A percentile compares a stretch with the other conserved stretches of the same genome.
These are phyloP conservation scores for Phytophthora hibernalis DNA, from an alignment of 352 stramenopile genomes.

Conservation along the genomic window DNA sequence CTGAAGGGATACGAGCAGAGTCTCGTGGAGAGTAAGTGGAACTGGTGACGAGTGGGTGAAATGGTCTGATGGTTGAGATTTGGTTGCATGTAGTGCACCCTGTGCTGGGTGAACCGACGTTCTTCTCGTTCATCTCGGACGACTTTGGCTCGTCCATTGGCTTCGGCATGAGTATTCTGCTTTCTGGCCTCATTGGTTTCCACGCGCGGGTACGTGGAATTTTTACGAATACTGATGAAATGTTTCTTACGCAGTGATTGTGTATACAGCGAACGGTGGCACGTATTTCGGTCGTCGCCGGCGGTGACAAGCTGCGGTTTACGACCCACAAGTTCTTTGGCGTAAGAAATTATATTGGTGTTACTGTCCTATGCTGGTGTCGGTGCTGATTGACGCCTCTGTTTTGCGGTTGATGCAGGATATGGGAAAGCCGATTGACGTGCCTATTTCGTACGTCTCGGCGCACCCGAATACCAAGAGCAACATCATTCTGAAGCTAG, in stretches of 20 bases:
- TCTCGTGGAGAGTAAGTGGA: slow-evolving; percentile 73
- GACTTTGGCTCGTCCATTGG: slow-evolving; percentile 81
- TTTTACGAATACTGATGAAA: not conserved
- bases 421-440: slow-evolving; percentile 67
- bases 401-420: slow-evolving; percentile 43
- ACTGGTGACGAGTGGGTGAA: not conserved
- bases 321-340: slow-evolving; percentile 91
- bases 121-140: slow-evolving; percentile 84
- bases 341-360: slow-evolving; percentile 37
- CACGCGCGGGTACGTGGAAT: slow-evolving; percentile 62
- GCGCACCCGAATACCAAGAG: slow-evolving; percentile 85
- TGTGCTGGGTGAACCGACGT: slow-evolving; percentile 67
- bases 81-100: slow-evolving; percentile 59
- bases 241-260: not conserved
- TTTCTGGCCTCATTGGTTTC: slow-evolving; percentile 84
- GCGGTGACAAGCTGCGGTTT: slow-evolving; percentile 84
- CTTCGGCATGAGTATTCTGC: slow-evolving; percentile 84
- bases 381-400: slow-evolving; percentile 11
- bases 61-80: slow-evolving; percentile 4
- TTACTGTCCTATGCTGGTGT: not conserved
- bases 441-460: slow-evolving; percentile 73
- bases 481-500: slow-evolving; percentile 89
- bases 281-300: slow-evolving; percentile 78
- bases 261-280: slow-evolving; percentile 69
- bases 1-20: slow-evolving; percentile 90